These are phyloP conservation scores for Hirsutella minnesotensis DNA, from an alignment of 2,329 filamentous ascomycete species.

Conservation along the genomic window DNA sequence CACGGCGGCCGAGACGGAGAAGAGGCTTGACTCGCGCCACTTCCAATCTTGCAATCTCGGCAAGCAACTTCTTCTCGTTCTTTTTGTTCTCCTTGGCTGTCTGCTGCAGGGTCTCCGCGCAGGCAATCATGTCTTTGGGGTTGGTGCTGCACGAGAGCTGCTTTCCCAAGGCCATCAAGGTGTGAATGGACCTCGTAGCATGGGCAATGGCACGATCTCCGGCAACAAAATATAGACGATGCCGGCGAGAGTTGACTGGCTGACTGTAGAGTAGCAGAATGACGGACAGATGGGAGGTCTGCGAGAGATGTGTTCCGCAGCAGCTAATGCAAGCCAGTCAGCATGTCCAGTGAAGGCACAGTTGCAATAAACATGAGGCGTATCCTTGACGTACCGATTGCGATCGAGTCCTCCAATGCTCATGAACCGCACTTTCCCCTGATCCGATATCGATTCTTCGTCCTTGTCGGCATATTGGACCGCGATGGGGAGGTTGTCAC, in stretches of 20 bases:
- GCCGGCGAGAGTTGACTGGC: background rate
- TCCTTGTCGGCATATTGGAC: background rate
- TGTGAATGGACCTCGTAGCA: background rate
- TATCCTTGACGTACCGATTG: background rate
- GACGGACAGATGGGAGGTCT: background rate
- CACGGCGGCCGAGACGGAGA: no score
- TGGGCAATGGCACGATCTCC: background rate
- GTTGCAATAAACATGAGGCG: no score
- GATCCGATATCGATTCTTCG: background rate
- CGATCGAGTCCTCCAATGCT: background rate
- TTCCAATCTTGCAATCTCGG: background rate
- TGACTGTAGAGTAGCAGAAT: background rate
- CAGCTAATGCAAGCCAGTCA: background rate
- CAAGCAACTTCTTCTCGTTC: background rate
- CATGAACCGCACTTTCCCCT: background rate
- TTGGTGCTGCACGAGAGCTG: background rate
- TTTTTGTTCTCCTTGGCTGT: background rate
- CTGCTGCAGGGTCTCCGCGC: background rate
- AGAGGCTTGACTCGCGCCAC: no score
- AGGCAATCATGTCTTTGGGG: background rate
- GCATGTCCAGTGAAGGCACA: background rate
- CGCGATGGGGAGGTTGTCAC: background rate
- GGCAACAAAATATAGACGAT: background rate
- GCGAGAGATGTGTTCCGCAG: background rate
- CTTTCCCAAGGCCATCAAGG: background rate